Evolutionary conservation across 768 basidiomycete species (phyloP), one percentile per base, ranked within the genome.

Genomic region (Podaxis rugospora): DNA sequence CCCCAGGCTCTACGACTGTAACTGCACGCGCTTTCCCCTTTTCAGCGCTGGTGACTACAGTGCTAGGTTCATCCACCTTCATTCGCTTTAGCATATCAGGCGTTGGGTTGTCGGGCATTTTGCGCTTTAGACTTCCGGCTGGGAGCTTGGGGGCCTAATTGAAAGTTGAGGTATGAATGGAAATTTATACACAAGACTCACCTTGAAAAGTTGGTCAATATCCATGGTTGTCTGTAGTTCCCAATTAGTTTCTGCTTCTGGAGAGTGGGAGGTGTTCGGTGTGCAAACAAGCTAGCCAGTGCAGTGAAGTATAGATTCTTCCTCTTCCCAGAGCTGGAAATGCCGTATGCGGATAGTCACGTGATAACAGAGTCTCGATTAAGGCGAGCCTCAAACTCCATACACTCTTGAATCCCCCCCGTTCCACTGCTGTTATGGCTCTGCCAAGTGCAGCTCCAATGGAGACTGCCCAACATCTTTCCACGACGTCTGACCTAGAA

Each of bases 61-160:
- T 9, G 50, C 64, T 55, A 7, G 68, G 64, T 25, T 70, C 66
- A 40, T 90, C 87, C 71, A 88, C 68, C 66, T 77, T 84, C 80
- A 93, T 83, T 72, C 84, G 89, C 75, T 93, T 94, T 60, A 94
- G 77, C 80, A 91, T 82, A n/a, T 92, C 91, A 2, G 86, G 84
- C 2, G 88, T 85, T 27, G 90, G 92, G 64, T 84, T 85, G 67
- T 90, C 88, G 6, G 87, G 85, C 72, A 92, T 78, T 67, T 85
- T 90, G 57, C 92, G 77, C 72, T 93, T 94, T 65, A 78, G 84
- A 46, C 83, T 81, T 13, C 85, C 77, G 1, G 73, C 67, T 3
- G 89, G 86, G 54, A 90, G 77, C 72, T 87, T 89, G 16, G 88
- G 87, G 10, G 86, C 81, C 90, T 89, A 51, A 27, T 13, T 32